phyloP scores from a whole-genome alignment of 2,329 filamentous ascomycete species.

The Claviceps cyperi region DNA sequence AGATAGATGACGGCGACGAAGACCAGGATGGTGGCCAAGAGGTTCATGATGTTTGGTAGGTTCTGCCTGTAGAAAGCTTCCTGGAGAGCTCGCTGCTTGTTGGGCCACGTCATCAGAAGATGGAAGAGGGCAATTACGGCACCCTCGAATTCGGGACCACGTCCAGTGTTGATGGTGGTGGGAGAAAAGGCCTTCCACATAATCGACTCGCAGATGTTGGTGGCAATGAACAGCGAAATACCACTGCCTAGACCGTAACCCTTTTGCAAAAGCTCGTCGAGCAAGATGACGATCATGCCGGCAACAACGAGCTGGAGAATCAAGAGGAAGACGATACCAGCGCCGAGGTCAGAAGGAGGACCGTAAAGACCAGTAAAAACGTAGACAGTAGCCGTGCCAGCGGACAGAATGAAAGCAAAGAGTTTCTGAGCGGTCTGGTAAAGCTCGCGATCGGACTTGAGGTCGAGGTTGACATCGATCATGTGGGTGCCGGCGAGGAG shows the following conservation, averaged over 20 bases:
- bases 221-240: conserved; percentile 98
- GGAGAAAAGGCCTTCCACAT: conserved; percentile 99
- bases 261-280: conserved; percentile 98
- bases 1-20: conserved; percentile 98
- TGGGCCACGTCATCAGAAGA: conserved; percentile 93
- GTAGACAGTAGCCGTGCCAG: conserved; percentile 94
- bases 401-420: conserved; percentile 92
- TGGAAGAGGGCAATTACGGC: conserved; percentile 97
- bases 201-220: conserved; percentile 99
- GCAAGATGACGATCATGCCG: conserved; percentile 95
- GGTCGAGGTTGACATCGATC: conserved; percentile 99
- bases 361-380: conserved; percentile 97
- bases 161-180: conserved; percentile 97
- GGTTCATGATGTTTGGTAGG: conserved; percentile 98
- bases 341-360: conserved; percentile 88
- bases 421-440: conserved; percentile 99
- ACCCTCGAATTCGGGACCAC: conserved; percentile 97
- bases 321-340: conserved; percentile 94
- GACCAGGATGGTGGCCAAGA: conserved; percentile 80
- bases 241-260: conserved; percentile 96
- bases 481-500: conserved; percentile 97
- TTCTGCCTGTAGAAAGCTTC: conserved; percentile 99
- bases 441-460: conserved; percentile 98
- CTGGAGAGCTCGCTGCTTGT: conserved; percentile 96
- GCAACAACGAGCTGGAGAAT: conserved; percentile 96